Base-by-base conservation (phyloP, 805 yeast genomes). In the Saccharomycopsis capsularis region DNA sequence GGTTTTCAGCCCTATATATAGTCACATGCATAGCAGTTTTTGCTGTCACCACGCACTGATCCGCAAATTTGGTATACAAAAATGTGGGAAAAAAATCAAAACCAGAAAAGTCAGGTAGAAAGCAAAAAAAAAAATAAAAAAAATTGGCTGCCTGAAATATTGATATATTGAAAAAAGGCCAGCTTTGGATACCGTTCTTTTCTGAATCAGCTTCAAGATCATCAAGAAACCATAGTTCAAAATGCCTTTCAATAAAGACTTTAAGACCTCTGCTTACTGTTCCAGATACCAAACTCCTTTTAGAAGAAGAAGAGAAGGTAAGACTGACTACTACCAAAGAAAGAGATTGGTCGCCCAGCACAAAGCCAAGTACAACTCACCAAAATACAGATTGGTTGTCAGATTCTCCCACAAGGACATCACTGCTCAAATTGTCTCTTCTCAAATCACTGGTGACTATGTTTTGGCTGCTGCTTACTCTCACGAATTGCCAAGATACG, bases 221-320 rank as follows among this genome's bases (percentile, higher is more conserved):
- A n/a, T n/a, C n/a, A n/a, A 71, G 56, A 93, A 71, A 39, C 27
- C 27, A 23, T 11, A 41, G 16, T 22, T 11, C 57, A 79, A 67
- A 73, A 87, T 87, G 95, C 78, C 79, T 66, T 87, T 87, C 88
- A 73, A 73, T 66, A 79, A 77, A 68, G 65, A 70, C 60, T 66
- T 74, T 62, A 88, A 89, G 82, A 75, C 79, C 70, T 82, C 95
- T 68, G 91, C 97, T 63, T 93, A 93, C 91, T 87, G 81, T 81
- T 89, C 97, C 70, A 90, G 99, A 75, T 93, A 82, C 95, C 99
- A 93, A 81, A 93, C 99, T 73, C 97, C 98, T 62, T 93, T 90
- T 96, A 89, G 99, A 77, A 90, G 99, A 83, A 87, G 99, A 85
- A 87, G 95, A 74, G 97, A 93, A 79, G 99, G 99, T 79, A 93